These are phyloP conservation scores for Pichia paraexigua DNA, from an alignment of 805 yeast genomes.

Conservation along the genomic window DNA sequence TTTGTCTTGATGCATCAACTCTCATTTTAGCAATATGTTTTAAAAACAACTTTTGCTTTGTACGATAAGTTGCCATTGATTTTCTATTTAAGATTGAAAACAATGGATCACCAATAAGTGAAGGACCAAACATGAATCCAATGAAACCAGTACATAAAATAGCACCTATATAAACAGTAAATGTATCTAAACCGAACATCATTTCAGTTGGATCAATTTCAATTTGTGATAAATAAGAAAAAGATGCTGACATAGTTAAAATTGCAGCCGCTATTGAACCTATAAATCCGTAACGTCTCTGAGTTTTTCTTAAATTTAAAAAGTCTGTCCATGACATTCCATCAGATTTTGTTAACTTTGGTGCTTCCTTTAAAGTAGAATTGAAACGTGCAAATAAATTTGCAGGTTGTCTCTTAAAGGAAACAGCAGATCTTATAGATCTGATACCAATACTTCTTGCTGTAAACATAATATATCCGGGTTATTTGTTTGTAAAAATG, in stretches of 20 bases:
- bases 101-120: conserved; percentile 57
- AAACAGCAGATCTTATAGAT: conserved; percentile 5
- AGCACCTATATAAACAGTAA: conserved; percentile 69
- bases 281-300: conserved; percentile 58
- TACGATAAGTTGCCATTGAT: conserved; percentile 37
- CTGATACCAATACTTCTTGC: conserved; percentile 7
- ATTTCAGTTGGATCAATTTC: conserved; percentile 88
- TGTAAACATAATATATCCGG: conserved; percentile 1
- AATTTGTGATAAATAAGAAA: conserved; percentile 68
- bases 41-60: conserved; percentile 68
- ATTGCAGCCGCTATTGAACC: conserved; percentile 65
- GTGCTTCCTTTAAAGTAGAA: conserved; percentile 4
- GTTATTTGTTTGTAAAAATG: not conserved
- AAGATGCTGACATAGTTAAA: conserved; percentile 57
- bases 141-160: conserved; percentile 63
- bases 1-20: conserved; percentile 87
- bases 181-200: conserved; percentile 84
- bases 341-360: conserved; percentile 14
- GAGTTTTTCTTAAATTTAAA: conserved; percentile 65
- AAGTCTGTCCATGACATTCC: conserved; percentile 71
- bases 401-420: not conserved
- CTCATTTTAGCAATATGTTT: conserved; percentile 68
- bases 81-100: conserved; percentile 50
- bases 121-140: conserved; percentile 81
- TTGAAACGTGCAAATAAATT: conserved; percentile 4